Conservation (phyloP, 2,329 filamentous ascomycete genomes). For the Penicillium sp. region DNA sequence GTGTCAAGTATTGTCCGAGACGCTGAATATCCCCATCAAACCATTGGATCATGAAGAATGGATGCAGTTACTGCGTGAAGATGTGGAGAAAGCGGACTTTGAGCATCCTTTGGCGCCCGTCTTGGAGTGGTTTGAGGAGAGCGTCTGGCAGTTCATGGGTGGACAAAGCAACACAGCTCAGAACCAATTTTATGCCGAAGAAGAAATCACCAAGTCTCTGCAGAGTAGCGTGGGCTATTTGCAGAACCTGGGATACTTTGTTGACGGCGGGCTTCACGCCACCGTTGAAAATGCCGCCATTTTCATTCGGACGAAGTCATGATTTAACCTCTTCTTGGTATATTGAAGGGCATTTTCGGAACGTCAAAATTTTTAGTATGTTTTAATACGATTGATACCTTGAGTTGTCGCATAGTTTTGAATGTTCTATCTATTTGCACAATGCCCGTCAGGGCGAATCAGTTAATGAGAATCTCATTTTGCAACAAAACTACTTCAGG, state of each 20-base stretch:
- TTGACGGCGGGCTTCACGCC: background rate
- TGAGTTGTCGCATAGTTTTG: too few species aligned
- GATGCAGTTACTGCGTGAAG: background rate
- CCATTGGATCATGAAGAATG: background rate
- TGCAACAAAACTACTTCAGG: too few species aligned
- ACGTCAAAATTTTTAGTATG: too few species aligned
- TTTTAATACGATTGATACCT: too few species aligned
- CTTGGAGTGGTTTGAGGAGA: constrained; percentile 8
- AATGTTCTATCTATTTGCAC: too few species aligned
- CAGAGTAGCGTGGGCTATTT: constrained; percentile 1
- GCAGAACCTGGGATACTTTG: constrained; percentile 1
- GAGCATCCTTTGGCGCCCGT: constrained; percentile 8
- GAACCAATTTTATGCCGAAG: background rate
- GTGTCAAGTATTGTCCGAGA: background rate
- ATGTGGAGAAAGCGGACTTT: constrained; percentile 3
- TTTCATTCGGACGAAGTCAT: too few species aligned
- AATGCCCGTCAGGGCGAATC: too few species aligned
- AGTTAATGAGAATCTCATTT: too few species aligned
- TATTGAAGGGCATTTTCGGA: too few species aligned
- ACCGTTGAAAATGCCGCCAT: too few species aligned
- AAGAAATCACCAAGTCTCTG: background rate
- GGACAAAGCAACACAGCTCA: background rate
- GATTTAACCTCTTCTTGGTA: too few species aligned
- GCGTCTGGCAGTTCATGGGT: background rate
- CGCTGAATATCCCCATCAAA: background rate